Percentiles rank a stretch among this genome's conserved stretches.
Conservation (phyloP, 106 monocot species). For the Acorus calamus region DNA sequence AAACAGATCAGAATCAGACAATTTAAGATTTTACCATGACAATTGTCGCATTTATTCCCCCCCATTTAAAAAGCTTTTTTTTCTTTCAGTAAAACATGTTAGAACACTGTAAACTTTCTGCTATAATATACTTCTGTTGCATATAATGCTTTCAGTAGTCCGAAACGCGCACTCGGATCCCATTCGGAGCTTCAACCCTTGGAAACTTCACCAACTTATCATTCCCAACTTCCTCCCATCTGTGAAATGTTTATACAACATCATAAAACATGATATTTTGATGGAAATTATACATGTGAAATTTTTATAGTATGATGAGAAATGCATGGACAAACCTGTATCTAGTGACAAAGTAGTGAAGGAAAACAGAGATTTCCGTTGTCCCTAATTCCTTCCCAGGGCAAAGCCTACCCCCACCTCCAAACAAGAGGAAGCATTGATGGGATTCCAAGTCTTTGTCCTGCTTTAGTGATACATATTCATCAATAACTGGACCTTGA, state of each 20-base stretch:
- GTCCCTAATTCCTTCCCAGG: conserved; percentile 55
- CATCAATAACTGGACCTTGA: not conserved
- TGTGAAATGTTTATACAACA: conserved; percentile 1
- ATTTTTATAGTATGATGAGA: not conserved
- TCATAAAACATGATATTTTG: not conserved
- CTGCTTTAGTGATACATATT: conserved; percentile 9
- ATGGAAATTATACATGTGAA: not conserved
- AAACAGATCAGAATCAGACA: too few relatives aligned
- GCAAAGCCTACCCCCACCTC: conserved; percentile 41
- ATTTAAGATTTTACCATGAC: too few relatives aligned
- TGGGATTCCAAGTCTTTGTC: conserved; percentile 39
- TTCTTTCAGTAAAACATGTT: too few relatives aligned
- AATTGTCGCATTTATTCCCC: too few relatives aligned
- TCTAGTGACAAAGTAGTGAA: conserved; percentile 55
- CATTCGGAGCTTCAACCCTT: conserved; percentile 29
- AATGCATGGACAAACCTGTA: conserved; percentile 23
- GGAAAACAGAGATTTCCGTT: conserved; percentile 27
- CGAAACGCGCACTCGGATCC: conserved; percentile 11
- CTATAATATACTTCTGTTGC: too few relatives aligned
- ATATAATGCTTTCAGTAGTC: conserved; percentile 2
- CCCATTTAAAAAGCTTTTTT: too few relatives aligned
- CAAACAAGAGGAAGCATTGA: conserved; percentile 35
- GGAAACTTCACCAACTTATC: conserved; percentile 21
- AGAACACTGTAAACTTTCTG: too few relatives aligned
- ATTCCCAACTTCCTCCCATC: conserved; percentile 21